These are phyloP conservation scores for Xylariaceae sp. DNA, from an alignment of 2,329 filamentous ascomycete species.

Conservation along the genomic window DNA sequence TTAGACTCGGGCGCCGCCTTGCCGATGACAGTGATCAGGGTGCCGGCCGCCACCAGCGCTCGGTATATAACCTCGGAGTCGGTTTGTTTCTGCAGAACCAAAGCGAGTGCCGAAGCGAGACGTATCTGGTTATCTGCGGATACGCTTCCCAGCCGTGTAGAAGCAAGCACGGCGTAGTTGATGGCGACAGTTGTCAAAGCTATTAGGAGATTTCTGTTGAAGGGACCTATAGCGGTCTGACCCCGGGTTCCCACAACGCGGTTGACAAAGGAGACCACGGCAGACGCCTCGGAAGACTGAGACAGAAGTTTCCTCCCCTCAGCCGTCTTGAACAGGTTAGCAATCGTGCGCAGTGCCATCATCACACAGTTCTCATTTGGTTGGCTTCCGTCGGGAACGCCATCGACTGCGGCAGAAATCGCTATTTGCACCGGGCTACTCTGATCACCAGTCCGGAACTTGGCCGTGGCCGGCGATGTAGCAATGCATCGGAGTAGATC, in stretches of 20 bases:
- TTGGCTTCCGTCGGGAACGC: slow-evolving; percentile 50
- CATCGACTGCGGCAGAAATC: slow-evolving; percentile 34
- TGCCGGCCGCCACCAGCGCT: slow-evolving; percentile 76
- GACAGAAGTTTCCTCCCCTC: slow-evolving; percentile 63
- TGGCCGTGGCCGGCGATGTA: slow-evolving; percentile 61
- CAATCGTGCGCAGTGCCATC: slow-evolving; percentile 75
- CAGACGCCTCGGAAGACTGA: slow-evolving; percentile 48
- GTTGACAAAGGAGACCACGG: slow-evolving; percentile 58
- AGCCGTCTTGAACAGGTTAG: slow-evolving; percentile 74
- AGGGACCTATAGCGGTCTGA: slow-evolving; percentile 41
- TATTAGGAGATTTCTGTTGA: slow-evolving; percentile 75
- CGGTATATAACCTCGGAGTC: slow-evolving; percentile 84
- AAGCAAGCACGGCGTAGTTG: slow-evolving; percentile 75
- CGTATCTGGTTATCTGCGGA: slow-evolving; percentile 39
- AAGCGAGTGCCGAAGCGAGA: slow-evolving; percentile 56
- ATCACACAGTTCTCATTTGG: slow-evolving; percentile 76
- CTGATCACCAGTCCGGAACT: slow-evolving; percentile 46
- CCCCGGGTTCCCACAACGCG: slow-evolving; percentile 51
- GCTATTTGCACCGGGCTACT: slow-evolving; percentile 56
- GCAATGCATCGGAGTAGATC: slow-evolving; percentile 84
- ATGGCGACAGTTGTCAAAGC: slow-evolving; percentile 77
- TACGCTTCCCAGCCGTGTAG: slow-evolving; percentile 30
- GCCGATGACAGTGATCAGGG: slow-evolving; percentile 57
- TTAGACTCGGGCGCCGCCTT: slow-evolving; percentile 38
- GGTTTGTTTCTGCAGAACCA: slow-evolving; percentile 58